Base-by-base conservation (phyloP, 2,329 filamentous ascomycete species). In the Aspergillus unguis region DNA sequence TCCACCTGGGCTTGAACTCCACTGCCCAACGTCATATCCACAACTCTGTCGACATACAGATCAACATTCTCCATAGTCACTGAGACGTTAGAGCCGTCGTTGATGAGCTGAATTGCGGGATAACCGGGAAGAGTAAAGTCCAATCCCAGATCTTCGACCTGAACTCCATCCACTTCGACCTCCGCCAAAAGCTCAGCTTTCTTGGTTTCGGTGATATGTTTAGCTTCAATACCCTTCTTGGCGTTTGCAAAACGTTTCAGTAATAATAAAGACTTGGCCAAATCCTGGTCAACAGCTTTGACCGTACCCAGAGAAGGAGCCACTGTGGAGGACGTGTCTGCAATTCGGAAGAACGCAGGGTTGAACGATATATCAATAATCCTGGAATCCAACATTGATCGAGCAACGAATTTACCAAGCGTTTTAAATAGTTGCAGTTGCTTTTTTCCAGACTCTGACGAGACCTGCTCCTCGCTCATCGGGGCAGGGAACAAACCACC, bases 341-440 rank as follows among this genome's bases (percentile, higher is more conserved):
- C 90, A 58, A 96, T 88, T 53, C 92, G 89, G 85, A 99, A 99
- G 77, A 99, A 96, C 5, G 91, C 95, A 1, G 94, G 89, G 67
- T 96, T 99, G 74, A 99, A 94, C 51, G 92, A 94, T 60, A 99
- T 85, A 65, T 99, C 94, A 61, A 99, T 96, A 68, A 99, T 97
- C 49, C 94, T 85, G 1, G 92, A 96, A 69, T 99, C 94, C 48
- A 99, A 86, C 94, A 99, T 97, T 0, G 94, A 96, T 46, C 94
- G 85, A 29, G 95, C 94, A 44, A 97, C 92, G 69, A 99, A 99
- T 67, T 96, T 97, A 62, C 94, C 94, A 25, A 99, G 85, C 66
- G 92, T 87, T 71, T 87, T 95, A 77, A 96, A 99, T 17, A 96
- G 76, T 62, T 94, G 86, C 32, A 96, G 77, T 37, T 95, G 86